Evolutionary conservation across 1,139 yeast genomes (phyloP).

Genomic region (Sugiyamaella japonica): DNA sequence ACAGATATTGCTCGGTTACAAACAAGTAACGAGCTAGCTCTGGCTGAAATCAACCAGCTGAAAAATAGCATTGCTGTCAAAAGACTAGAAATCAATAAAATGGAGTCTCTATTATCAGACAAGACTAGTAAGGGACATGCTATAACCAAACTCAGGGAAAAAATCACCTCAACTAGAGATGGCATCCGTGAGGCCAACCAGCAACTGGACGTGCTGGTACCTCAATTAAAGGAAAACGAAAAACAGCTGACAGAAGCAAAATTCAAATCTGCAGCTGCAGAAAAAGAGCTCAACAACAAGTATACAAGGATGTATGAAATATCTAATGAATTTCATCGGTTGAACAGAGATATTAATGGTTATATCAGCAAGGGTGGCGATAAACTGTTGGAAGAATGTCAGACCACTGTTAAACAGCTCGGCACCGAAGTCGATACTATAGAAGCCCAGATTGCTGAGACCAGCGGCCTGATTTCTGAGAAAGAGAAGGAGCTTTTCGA

Average conservation of each 20-base stretch:
- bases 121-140: constrained; percentile 34
- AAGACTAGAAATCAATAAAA: constrained; percentile 53
- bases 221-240: constrained; percentile 19
- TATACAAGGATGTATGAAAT: constrained; percentile 16
- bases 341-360: constrained; percentile 19
- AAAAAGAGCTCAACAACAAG: constrained; percentile 10
- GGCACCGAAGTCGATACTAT: constrained; percentile 18
- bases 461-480: constrained; percentile 27
- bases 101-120: constrained; percentile 29
- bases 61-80: constrained; percentile 60
- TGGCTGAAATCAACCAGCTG: constrained; percentile 51
- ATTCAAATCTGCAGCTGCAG: constrained; percentile 6
- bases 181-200: constrained; percentile 23
- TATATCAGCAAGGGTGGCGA: constrained; percentile 25
- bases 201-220: constrained; percentile 22
- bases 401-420: constrained; percentile 18
- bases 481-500: constrained; percentile 48
- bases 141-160: constrained; percentile 32
- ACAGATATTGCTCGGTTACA: constrained; percentile 46
- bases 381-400: constrained; percentile 24
- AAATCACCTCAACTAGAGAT: constrained; percentile 22
- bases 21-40: constrained; percentile 52
- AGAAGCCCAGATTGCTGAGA: constrained; percentile 27
- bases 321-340: not conserved
- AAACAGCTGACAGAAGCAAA: constrained; percentile 11